Conservation (phyloP, 306 rosid species). For the Gynostemma pentaphyllum region DNA sequence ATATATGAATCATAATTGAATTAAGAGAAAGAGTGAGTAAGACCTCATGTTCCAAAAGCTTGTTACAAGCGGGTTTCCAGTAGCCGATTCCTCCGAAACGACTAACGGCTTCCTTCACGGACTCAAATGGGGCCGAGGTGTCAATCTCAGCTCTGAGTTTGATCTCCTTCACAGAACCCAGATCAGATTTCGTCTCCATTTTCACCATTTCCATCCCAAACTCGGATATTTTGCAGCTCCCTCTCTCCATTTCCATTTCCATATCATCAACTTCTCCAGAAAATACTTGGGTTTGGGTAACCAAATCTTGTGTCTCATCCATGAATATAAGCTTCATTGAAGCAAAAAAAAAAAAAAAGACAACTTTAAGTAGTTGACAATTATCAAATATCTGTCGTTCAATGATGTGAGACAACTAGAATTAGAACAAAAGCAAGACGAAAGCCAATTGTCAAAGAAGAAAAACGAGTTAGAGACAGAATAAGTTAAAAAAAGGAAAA, state of each 20-base stretch:
- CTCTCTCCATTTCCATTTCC: not conserved
- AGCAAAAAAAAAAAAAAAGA: not conserved
- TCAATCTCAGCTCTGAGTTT: slow-evolving; percentile 53
- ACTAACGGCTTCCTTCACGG: slow-evolving; percentile 67
- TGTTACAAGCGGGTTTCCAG: slow-evolving; percentile 51
- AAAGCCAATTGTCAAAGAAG: not conserved
- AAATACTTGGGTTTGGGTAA: not conserved
- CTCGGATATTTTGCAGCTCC: not conserved
- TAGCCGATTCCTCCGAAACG: slow-evolving; percentile 69
- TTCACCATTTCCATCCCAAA: not conserved
- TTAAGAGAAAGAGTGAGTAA: not conserved
- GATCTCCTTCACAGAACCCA: not conserved
- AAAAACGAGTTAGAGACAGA: not conserved
- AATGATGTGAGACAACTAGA: not conserved
- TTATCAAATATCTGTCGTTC: not conserved
- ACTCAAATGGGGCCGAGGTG: slow-evolving; percentile 70
- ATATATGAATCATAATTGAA: not conserved
- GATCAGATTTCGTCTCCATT: not conserved
- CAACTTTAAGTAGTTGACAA: not conserved
- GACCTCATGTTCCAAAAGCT: slow-evolving; percentile 26
- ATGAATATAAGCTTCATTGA: not conserved
- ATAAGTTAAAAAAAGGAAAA: not conserved
- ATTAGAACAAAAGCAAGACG: not conserved
- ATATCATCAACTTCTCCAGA: not conserved
- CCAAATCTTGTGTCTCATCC: slow-evolving; percentile 2